These are phyloP conservation scores for Malassezia pachydermatis DNA, from an alignment of 1,284 basidiomycete species.

Conservation along the genomic window DNA sequence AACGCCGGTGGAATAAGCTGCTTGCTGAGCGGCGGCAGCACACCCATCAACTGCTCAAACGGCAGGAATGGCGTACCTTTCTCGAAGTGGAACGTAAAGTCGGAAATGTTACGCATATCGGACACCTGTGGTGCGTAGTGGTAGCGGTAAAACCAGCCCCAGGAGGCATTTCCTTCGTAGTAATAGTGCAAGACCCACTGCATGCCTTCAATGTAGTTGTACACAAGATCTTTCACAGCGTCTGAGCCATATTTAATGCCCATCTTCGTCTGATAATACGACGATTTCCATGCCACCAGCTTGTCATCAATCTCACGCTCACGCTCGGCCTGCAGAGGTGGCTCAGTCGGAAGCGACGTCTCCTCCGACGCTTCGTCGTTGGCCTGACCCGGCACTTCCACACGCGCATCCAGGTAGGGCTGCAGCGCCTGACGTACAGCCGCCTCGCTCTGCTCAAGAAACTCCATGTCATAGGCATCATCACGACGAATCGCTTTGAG, in stretches of 20 bases:
- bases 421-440: constrained; percentile 73
- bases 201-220: constrained; percentile 77
- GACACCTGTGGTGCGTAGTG: constrained; percentile 67
- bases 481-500: constrained; percentile 8
- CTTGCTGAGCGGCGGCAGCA: constrained; percentile 77
- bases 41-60: constrained; percentile 96
- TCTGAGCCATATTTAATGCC: constrained; percentile 51
- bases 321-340: constrained; percentile 48
- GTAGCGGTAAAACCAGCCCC: constrained; percentile 98
- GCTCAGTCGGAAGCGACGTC: too few species aligned
- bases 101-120: constrained; percentile 68
- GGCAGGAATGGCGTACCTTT: constrained; percentile 83
- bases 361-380: too few species aligned
- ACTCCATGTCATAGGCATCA: constrained; percentile 26
- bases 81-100: constrained; percentile 74
- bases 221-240: constrained; percentile 45
- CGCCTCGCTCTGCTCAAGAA: constrained; percentile 48
- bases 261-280: constrained; percentile 62
- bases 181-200: constrained; percentile 99
- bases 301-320: constrained; percentile 65
- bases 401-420: constrained; percentile 75
- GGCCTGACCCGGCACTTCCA: too few species aligned
- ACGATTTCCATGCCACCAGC: constrained; percentile 83
- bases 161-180: constrained; percentile 88
- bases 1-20: constrained; percentile 78